phyloP scores from a whole-genome alignment of 2,329 filamentous ascomycete species.

The Talaromyces albobiverticillius region DNA sequence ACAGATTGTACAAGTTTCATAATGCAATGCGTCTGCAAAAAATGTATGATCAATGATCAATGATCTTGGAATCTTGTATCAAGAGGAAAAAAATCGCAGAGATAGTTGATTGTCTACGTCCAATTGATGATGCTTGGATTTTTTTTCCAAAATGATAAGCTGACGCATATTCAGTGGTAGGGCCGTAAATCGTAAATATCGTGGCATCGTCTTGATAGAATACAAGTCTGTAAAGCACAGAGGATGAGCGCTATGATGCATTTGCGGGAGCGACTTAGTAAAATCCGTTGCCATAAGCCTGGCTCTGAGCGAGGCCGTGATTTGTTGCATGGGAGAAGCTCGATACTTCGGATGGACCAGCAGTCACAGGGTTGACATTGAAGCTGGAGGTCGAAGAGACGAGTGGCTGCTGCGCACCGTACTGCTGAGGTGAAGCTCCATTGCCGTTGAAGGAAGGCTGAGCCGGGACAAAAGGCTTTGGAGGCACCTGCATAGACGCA shows the following conservation, averaged over 20 bases:
- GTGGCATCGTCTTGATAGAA: slow-evolving; percentile 38
- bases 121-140: slow-evolving; percentile 12
- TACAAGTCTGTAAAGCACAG: slow-evolving; percentile 29
- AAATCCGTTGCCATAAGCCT: slow-evolving; percentile 28
- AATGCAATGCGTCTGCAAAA: slow-evolving; percentile 13
- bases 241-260: slow-evolving; percentile 7
- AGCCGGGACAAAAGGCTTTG: slow-evolving; percentile 27
- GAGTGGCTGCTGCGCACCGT: slow-evolving; percentile 17
- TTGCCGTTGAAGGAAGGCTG: slow-evolving; percentile 25
- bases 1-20: slow-evolving; percentile 20
- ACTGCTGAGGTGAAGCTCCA: slow-evolving; percentile 22
- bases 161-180: slow-evolving; percentile 14
- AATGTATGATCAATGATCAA: slow-evolving; percentile 7
- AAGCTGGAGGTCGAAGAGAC: slow-evolving; percentile 14
- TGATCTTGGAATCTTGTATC: slow-evolving; percentile 8
- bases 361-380: slow-evolving; percentile 25
- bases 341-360: slow-evolving; percentile 30
- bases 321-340: slow-evolving; percentile 28
- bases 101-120: slow-evolving; percentile 9
- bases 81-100: slow-evolving; percentile 9
- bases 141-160: slow-evolving; percentile 10
- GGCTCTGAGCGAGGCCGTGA: slow-evolving; percentile 26
- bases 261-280: slow-evolving; percentile 23
- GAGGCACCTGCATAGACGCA: slow-evolving; percentile 26
- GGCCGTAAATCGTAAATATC: slow-evolving; percentile 30